Evolutionary conservation across 768 basidiomycete genomes (phyloP), one percentile per base, ranked within the genome.

Genomic region (Amanita molliuscula): DNA sequence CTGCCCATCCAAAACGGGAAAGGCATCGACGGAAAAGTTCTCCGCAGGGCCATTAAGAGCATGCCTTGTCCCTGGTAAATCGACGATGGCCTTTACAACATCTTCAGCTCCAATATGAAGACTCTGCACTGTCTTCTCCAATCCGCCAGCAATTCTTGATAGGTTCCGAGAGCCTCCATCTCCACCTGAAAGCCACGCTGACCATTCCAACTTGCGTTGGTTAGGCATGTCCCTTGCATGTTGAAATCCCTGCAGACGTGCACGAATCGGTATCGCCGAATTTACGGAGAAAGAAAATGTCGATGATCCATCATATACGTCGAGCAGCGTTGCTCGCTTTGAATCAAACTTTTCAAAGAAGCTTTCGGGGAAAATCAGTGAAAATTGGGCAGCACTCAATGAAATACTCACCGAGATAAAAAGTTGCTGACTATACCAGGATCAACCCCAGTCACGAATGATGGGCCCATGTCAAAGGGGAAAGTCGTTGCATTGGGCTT

Each of bases 251-350:
- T 83, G 76, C 41, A 87, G 71, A 42, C 87, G 77, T 0, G 89
- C 87, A 13, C 93, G 84, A 6, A 74, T 63, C 3, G 89, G 89
- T 53, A 94, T 86, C 5, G 77, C 62, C 1, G 93, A 94, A 62
- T 93, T 94, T 58, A 80, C 79, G 16, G 84, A 86, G 62, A 84
- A 87, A 1, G 93, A 96, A 62, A 97, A 93, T 6, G 92, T 94
- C n/a, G 94, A 88, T 9, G 77, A 68, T 0, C 87, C 80, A 52
- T 88, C 79, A 62, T 98, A 99, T 16, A 76, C 89, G 41, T 83
- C 72, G 13, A 77, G 59, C 5, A 97, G 74, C 0, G 72, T 66
- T 0, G 74, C 65, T 15, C 95, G 81, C 55, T 88, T 79, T 16
- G 68, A 74, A 63, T 99, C 96, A 63, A 88, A 94, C 1, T 80